Conservation (phyloP, 371 early-diverging fungal genomes). For the Sporodiniella umbellata region DNA sequence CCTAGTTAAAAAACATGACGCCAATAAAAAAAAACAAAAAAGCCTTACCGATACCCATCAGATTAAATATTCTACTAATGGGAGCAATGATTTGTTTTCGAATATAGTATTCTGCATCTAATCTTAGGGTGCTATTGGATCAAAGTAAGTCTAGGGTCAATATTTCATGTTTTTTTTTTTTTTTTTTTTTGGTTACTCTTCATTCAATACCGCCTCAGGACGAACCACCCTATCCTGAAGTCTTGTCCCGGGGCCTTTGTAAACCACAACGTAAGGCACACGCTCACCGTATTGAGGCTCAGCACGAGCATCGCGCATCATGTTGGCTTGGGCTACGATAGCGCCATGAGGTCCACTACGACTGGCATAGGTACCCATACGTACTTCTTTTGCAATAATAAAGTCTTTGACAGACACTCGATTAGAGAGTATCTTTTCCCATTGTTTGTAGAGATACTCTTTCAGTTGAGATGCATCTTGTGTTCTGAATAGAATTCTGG, state of each 20-base stretch:
- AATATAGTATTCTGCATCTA: slow-evolving; percentile 83
- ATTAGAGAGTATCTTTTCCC: slow-evolving; percentile 66
- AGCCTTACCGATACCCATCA: slow-evolving; percentile 72
- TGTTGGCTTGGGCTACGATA: slow-evolving; percentile 57
- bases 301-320: slow-evolving; percentile 65
- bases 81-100: slow-evolving; percentile 82
- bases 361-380: slow-evolving; percentile 53
- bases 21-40: background rate
- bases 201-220: slow-evolving; percentile 61
- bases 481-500: slow-evolving; percentile 70
- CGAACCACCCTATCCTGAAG: slow-evolving; percentile 69
- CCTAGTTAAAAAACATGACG: background rate
- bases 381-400: slow-evolving; percentile 84
- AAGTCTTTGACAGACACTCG: slow-evolving; percentile 72
- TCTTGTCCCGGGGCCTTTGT: slow-evolving; percentile 62
- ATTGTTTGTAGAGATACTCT: slow-evolving; percentile 64
- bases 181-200: slow-evolving; percentile 32
- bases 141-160: no score
- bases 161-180: background rate
- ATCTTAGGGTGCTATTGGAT: slow-evolving; percentile 47
- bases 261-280: slow-evolving; percentile 82
- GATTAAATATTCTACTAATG: slow-evolving; percentile 71
- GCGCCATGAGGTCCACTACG: slow-evolving; percentile 74
- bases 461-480: slow-evolving; percentile 82
- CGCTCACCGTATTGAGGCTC: slow-evolving; percentile 87